phyloP scores from a whole-genome alignment of 257 asterid species.

The Solanum tacnaense region DNA sequence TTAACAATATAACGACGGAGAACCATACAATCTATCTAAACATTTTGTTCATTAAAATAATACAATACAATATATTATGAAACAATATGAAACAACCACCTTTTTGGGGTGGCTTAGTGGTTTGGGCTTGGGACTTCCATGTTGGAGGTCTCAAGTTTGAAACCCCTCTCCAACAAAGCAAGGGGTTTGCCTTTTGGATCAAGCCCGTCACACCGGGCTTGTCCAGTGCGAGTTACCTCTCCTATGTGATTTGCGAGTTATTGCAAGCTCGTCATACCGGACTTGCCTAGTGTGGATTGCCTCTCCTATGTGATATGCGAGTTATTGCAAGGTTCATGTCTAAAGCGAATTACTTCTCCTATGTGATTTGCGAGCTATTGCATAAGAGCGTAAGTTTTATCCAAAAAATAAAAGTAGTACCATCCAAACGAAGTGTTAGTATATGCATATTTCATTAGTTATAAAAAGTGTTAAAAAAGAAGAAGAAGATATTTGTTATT shows the following conservation, averaged over 20 bases:
- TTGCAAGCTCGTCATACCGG: background rate
- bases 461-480: too few species aligned
- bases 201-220: too few species aligned
- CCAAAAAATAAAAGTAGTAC: background rate
- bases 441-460: background rate
- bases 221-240: too few species aligned
- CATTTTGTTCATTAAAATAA: too few species aligned
- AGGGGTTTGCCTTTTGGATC: too few species aligned
- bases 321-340: background rate
- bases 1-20: too few species aligned
- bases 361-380: background rate
- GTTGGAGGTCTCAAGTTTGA: background rate
- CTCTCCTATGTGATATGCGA: background rate
- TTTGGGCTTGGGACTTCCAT: background rate
- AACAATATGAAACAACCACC: background rate
- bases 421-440: background rate
- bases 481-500: too few species aligned
- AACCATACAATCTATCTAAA: too few species aligned
- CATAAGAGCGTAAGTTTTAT: too few species aligned
- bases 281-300: background rate
- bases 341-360: too few species aligned
- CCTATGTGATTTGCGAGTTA: background rate
- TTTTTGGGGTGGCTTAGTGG: background rate
- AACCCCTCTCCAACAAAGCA: background rate
- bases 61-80: too few species aligned